Percentiles rank a stretch among this genome's conserved stretches.
Conservation (phyloP, 805 yeast genomes). For the Candida silvicultrix region DNA sequence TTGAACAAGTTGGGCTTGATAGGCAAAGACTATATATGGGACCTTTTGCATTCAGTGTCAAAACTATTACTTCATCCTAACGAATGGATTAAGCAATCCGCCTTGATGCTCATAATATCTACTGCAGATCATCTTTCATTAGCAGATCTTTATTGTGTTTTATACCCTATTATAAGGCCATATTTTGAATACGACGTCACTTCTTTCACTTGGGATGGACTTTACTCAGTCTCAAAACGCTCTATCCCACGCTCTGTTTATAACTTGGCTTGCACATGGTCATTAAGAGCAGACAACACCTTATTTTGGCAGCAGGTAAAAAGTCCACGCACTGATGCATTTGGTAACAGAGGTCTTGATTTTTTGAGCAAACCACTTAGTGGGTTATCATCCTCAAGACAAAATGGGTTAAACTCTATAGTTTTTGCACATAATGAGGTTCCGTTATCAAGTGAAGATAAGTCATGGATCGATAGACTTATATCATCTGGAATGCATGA, state of each 20-base stretch:
- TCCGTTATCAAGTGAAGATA: slow-evolving; percentile 59
- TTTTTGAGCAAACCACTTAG: slow-evolving; percentile 22
- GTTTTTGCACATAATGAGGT: slow-evolving; percentile 37
- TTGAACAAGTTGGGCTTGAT: slow-evolving; percentile 53
- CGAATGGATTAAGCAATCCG: slow-evolving; percentile 72
- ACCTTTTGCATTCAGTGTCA: slow-evolving; percentile 41
- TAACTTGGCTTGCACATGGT: slow-evolving; percentile 66
- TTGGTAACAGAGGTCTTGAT: slow-evolving; percentile 36
- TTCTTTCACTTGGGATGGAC: slow-evolving; percentile 56
- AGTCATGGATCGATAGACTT: slow-evolving; percentile 66
- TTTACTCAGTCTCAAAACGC: slow-evolving; percentile 60
- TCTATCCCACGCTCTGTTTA: slow-evolving; percentile 65
- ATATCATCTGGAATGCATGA: slow-evolving; percentile 68
- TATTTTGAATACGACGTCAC: slow-evolving; percentile 73
- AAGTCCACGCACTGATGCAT: slow-evolving; percentile 30
- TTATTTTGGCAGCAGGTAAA: slow-evolving; percentile 71
- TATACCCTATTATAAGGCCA: slow-evolving; percentile 75
- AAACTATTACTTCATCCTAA: slow-evolving; percentile 79
- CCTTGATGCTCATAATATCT: slow-evolving; percentile 53
- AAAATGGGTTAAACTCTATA: slow-evolving; percentile 22
- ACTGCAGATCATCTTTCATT: slow-evolving; percentile 56
- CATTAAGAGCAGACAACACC: slow-evolving; percentile 53
- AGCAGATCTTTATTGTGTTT: slow-evolving; percentile 78
- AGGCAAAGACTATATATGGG: slow-evolving; percentile 45
- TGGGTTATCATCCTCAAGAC: slow-evolving; percentile 7